Evolutionary conservation across 148 eudicot genomes (phyloP), one percentile per base, ranked within the genome.

Genomic region (Linanthus parryae): DNA sequence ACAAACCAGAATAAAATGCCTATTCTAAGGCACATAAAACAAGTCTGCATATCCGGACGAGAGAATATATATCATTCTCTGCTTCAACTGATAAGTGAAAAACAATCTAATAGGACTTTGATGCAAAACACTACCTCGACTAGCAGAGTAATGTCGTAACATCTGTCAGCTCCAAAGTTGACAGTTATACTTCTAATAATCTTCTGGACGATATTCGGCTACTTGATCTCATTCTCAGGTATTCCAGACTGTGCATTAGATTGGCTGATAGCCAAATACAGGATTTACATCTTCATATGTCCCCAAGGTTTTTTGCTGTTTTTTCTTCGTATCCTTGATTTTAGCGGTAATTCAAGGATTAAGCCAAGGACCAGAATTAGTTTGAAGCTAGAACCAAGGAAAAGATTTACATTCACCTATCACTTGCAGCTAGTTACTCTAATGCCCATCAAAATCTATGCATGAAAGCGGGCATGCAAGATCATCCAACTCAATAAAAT

Each of bases 401-500:
- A 24, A 30, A 43, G 25, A 56, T 21, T 55, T 40, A 16, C 34
- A 54, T 39, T 46, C 35, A 26, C 11, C 6, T 26, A 24, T 31
- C 6, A 3, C 10, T 26, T 17, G 36, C 33, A 2, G 5, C 17
- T 0, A 40, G 10, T 40, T 30, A 33, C 21, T 44, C 27, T 29
- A 43, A 15, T 8, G 16, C 34, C 13, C 26, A 27, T 63, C 60
- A 37, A 27, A 21, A 37, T 63, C 60, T 21, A 46, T 19, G 7
- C 46, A 59, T n/a, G 39, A 29, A 48, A 63, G 50, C 3, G 67
- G 67, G 47, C 44, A 62, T 30, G 68, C 26, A 48, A 75, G 70
- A 67, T 75, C 80, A 55, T 75, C 80, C 66, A 75, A 24, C 59
- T 71, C 73, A 43, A 75, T 46, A 59, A 17, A 75, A 44, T 71